Evolutionary conservation across 2,329 filamentous ascomycete species (phyloP), one percentile per base, ranked within the genome.

Genomic region (Pyrenophora graminea): DNA sequence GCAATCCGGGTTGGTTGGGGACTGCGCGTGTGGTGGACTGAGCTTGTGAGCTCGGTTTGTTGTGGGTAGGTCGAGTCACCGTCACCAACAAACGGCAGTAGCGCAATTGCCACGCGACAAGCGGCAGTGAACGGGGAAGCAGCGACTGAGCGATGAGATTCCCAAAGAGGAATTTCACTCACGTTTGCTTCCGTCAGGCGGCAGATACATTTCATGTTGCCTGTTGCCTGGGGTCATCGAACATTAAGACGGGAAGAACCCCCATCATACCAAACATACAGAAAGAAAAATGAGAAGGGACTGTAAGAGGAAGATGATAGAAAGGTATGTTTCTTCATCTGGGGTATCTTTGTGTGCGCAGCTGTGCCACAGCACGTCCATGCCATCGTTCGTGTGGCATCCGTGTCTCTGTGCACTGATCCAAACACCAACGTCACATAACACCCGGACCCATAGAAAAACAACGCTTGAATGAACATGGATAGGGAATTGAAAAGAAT

Each of bases 61-160:
- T 59, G 51, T 55, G 48, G 31, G 10, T 30, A 46, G 37, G 33
- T 40, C 48, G 48, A 51, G 46, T 54, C 45, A 56, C 49, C 49
- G 46, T 54, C 48, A 54, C 49, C 34, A 43, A 58, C 56, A 61
- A 56, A 56, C 59, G 50, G 23, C 50, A 21, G 23, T 23, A 31
- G 48, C 27, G 27, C 27, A 10, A 13, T 47, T 31, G 40, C 43
- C 48, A 43, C 27, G 41, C 39, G 32, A 18, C 44, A 30, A 46
- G 39, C 49, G 34, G 37, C 42, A 42, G 51, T 39, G 41, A 40
- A 37, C 31, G 25, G 17, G 48, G 56, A 53, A 60, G 36, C 43
- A 17, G 41, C 50, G 30, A 38, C 52, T 4, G 25, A 36, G 32
- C 17, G 23, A 40, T 32, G 13, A 19, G 31, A 32, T 10, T 33